Base-by-base conservation (phyloP, 2,329 filamentous ascomycete genomes). In the Penicillium sclerotigenum region DNA sequence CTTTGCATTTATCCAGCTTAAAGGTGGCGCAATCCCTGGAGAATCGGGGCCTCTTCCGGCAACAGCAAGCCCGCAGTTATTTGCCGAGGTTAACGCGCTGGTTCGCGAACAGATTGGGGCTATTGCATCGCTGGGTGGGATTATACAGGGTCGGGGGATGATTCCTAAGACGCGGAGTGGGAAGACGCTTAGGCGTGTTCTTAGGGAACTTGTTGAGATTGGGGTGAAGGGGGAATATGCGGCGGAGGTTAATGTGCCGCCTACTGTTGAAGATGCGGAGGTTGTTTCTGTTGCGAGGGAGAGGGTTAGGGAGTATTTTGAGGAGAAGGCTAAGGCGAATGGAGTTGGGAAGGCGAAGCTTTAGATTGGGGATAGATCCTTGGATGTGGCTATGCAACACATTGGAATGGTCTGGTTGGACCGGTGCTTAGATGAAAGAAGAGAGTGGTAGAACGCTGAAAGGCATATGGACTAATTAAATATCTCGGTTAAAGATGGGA, bases 101-200 rank as follows among this genome's bases (percentile, higher is more conserved):
- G 87, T 97, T 3, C 86, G 91, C 26, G 80, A 81, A 33, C 89
- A 95, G 67, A 94, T 97, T 52, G 92, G 92, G 7, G 85, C 89
- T 22, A 96, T 97, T 60, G 92, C 93, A 1, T 84, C 85, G 2
- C 80, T 97, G 0, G 91, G 91, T 9, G 92, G 92, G 2, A 88
- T 96, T 67, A 88, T 96, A 50, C 89, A 91, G 56, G 90, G 90
- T 37, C 86, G 85, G 62, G 87, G 87, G 16, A 92, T 96, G 81
- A 96, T 97, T 50, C 92, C 93, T 6, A 92, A 92, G 78, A 97
- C 93, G 16, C 78, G 92, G 28, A 91, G 87, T n/a, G 93, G 93
- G 28, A 97, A 97, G 81, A 96, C 91, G 5, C 74, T 97, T 57
- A 81, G 92, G 4, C 80, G 92, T 24, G 90, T 96, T 31, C 75